Evolutionary conservation across 1,139 yeast species (phyloP).

Genomic region (Saccharomyces hybrid): DNA sequence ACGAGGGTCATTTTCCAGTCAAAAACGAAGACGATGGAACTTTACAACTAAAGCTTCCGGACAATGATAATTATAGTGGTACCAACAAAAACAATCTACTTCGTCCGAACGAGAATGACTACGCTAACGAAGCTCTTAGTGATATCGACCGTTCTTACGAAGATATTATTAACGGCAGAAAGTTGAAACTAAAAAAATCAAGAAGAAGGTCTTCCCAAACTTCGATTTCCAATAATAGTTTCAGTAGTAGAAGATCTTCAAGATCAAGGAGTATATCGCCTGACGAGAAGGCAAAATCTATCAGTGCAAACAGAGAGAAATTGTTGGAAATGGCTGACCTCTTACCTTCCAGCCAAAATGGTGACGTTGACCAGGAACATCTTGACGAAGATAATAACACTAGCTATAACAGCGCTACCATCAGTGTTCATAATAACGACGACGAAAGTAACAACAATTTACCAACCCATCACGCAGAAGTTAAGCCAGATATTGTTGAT

Average conservation of each 20-base stretch:
- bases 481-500: neutral
- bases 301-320: conserved; percentile 44
- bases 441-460: neutral
- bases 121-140: conserved; percentile 1
- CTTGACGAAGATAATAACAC: neutral
- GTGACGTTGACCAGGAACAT: neutral
- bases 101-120: conserved; percentile 3
- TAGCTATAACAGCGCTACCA: neutral
- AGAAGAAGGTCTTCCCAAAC: conserved; percentile 18
- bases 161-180: conserved; percentile 28
- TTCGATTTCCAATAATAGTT: neutral
- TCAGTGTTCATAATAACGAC: neutral
- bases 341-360: conserved; percentile 6
- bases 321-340: conserved; percentile 51
- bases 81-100: conserved; percentile 6
- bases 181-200: conserved; percentile 5
- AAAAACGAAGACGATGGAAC: conserved; percentile 6
- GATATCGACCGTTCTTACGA: conserved; percentile 13
- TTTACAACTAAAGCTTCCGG: neutral
- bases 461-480: neutral
- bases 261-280: conserved; percentile 20
- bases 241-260: conserved; percentile 11
- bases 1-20: conserved; percentile 6
- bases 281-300: conserved; percentile 32
- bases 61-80: neutral